Conservation (phyloP, 1,284 basidiomycete species). For the Microbotryum scabiosae region DNA sequence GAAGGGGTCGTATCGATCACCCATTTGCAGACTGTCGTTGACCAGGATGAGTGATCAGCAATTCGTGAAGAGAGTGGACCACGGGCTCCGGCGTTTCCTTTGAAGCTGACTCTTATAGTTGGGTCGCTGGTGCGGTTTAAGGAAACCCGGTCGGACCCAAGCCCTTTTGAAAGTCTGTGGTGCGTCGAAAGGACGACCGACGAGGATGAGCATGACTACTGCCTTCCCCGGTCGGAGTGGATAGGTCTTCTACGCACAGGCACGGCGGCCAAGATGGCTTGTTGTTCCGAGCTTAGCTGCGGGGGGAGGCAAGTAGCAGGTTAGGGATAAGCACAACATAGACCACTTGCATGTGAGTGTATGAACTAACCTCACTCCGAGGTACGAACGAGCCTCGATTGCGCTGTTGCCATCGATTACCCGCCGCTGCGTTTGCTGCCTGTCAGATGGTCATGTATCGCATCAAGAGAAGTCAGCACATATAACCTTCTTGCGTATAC, state of each 20-base stretch:
- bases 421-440: not conserved
- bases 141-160: conserved; percentile 23
- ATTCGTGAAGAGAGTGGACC: not conserved
- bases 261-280: conserved; percentile 17
- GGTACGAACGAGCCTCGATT: conserved; percentile 9
- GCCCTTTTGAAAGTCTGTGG: conserved; percentile 24
- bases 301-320: no score
- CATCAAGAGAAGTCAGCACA: no score
- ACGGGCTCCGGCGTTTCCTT: not conserved
- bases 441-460: no score
- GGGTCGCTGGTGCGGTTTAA: conserved; percentile 22
- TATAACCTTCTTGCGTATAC: no score
- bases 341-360: no score
- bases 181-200: not conserved
- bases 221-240: not conserved
- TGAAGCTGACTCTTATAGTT: conserved; percentile 12
- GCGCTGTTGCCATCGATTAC: conserved; percentile 6
- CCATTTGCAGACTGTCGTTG: conserved; percentile 18
- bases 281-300: conserved; percentile 21
- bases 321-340: no score
- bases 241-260: conserved; percentile 1
- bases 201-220: not conserved
- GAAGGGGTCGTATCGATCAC: conserved; percentile 15
- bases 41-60: not conserved
- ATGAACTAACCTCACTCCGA: not conserved